A percentile compares a stretch with the other conserved stretches of the same genome.
Conservation (phyloP, 2,329 filamentous ascomycete genomes). For the Exophiala sp. region DNA sequence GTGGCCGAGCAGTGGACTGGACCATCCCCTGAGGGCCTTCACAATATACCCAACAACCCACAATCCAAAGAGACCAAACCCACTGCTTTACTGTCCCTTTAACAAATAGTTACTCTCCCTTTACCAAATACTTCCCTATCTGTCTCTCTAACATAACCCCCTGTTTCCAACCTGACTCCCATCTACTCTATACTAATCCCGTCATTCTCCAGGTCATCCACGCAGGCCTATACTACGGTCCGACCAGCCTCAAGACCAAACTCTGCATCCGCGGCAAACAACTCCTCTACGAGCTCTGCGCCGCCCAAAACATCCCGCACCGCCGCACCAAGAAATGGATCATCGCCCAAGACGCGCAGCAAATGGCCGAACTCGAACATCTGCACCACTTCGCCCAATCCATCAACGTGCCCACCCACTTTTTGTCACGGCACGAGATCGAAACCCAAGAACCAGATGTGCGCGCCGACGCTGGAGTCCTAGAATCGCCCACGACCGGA, state of each 20-base stretch:
- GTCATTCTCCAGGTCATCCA: constrained; percentile 67
- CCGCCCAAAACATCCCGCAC: constrained; percentile 60
- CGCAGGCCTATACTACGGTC: constrained; percentile 85
- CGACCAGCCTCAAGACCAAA: constrained; percentile 67
- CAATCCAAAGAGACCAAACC: too few species aligned
- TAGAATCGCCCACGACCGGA: constrained; percentile 81
- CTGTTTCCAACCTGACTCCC: not conserved
- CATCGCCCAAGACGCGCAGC: constrained; percentile 70
- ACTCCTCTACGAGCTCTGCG: constrained; percentile 74
- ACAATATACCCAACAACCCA: too few species aligned
- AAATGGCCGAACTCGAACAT: constrained; percentile 55
- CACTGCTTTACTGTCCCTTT: too few species aligned
- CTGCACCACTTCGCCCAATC: constrained; percentile 50
- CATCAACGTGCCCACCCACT: constrained; percentile 62
- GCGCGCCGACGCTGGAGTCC: constrained; percentile 61
- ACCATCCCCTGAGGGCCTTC: too few species aligned
- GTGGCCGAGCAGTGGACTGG: too few species aligned
- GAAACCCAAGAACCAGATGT: constrained; percentile 66
- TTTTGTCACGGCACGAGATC: constrained; percentile 60
- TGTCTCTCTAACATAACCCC: too few species aligned
- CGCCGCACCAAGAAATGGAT: constrained; percentile 86
- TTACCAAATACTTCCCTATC: too few species aligned
- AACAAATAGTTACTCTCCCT: too few species aligned
- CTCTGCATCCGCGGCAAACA: constrained; percentile 74
- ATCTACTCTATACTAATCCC: not conserved